phyloP scores from a whole-genome alignment of 768 basidiomycete species.

The Pleurotus pulmonarius region DNA sequence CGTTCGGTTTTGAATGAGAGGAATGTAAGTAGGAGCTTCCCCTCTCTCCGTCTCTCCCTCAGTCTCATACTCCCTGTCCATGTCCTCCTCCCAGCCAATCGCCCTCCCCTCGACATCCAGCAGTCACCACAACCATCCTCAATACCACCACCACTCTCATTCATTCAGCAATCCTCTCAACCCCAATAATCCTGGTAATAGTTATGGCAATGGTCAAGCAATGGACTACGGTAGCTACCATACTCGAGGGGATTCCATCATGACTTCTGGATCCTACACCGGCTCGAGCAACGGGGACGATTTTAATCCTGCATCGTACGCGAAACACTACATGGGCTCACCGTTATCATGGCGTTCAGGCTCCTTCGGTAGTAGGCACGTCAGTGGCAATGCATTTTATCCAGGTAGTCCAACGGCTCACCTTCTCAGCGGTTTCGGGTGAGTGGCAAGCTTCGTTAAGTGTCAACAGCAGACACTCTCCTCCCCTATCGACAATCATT shows the following conservation, averaged over 20 bases:
- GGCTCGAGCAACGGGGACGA: conserved; percentile 35
- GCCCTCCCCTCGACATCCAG: conserved; percentile 33
- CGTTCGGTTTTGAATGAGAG: conserved; percentile 1
- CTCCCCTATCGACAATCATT: neutral
- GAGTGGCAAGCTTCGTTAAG: conserved; percentile 22
- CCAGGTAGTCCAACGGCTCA: conserved; percentile 62
- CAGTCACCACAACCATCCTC: conserved; percentile 15
- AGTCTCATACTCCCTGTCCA: conserved; percentile 10
- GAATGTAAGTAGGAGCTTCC: neutral
- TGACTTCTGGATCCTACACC: conserved; percentile 47
- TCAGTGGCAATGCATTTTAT: conserved; percentile 31
- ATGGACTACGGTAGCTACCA: conserved; percentile 8
- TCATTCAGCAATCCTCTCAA: neutral
- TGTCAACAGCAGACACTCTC: neutral
- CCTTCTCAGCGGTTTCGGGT: conserved; percentile 65
- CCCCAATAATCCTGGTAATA: neutral
- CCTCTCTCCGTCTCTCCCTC: conserved; percentile 2
- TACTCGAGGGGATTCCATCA: conserved; percentile 24
- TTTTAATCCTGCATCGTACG: conserved; percentile 66
- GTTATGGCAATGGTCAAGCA: neutral
- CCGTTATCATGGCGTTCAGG: conserved; percentile 69
- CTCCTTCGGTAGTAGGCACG: conserved; percentile 53
- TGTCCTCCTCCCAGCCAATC: conserved; percentile 39
- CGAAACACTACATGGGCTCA: conserved; percentile 65
- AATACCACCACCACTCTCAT: conserved; percentile 19